These are phyloP conservation scores for Mycena amicta DNA, from an alignment of 768 basidiomycete genomes.

Conservation along the genomic window DNA sequence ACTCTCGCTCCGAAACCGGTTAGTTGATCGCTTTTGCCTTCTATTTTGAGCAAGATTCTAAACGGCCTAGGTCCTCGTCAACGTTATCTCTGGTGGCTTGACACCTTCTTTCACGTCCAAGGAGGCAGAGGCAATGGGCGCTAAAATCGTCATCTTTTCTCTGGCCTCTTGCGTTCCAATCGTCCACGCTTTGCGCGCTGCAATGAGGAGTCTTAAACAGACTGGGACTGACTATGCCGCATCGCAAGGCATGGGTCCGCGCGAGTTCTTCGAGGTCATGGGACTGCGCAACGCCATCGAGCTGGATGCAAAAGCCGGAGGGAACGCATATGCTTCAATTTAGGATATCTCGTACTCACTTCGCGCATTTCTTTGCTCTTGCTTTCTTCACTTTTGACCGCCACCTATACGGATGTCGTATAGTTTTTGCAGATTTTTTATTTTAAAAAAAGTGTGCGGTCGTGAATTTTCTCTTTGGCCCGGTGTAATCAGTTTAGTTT, in stretches of 20 bases:
- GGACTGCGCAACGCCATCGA: conserved; percentile 33
- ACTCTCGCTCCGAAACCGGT: conserved; percentile 75
- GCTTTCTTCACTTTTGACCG: too few relatives aligned
- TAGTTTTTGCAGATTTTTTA: too few relatives aligned
- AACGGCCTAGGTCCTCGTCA: conserved; percentile 59
- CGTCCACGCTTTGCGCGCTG: conserved; percentile 74
- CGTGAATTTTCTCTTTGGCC: too few relatives aligned
- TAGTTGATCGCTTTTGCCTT: conserved; percentile 19
- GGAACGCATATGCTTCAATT: conserved; percentile 12
- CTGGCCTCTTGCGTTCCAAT: too few relatives aligned
- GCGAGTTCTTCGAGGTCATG: too few relatives aligned
- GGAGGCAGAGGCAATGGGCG: conserved; percentile 72
- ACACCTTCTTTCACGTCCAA: conserved; percentile 66
- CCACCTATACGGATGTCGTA: too few relatives aligned
- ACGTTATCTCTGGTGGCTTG: conserved; percentile 85
- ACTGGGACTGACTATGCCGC: conserved; percentile 71
- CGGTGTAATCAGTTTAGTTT: too few relatives aligned
- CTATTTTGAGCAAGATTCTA: background rate
- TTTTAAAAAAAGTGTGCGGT: too few relatives aligned
- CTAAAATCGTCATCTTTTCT: conserved; percentile 80
- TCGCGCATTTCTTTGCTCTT: too few relatives aligned
- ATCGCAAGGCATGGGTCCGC: conserved; percentile 72
- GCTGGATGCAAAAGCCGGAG: conserved; percentile 18
- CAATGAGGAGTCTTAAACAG: conserved; percentile 76
- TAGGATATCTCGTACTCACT: too few relatives aligned